Base-by-base conservation (phyloP, 805 yeast species). In the Saccharomyces eubayanus region DNA sequence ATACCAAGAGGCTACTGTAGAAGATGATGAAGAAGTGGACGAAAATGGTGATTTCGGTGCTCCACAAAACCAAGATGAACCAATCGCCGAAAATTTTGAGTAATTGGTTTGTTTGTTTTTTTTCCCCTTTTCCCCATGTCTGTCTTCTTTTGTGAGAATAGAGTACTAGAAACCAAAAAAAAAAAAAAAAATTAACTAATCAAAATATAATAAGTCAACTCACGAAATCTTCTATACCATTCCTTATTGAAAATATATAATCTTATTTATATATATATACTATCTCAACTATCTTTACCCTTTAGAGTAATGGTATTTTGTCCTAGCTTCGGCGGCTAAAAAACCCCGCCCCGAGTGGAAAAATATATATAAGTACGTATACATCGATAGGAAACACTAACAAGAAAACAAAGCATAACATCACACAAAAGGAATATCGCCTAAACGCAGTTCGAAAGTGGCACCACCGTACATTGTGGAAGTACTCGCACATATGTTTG, bases 1-100 rank as follows among this genome's bases (percentile, higher is more conserved):
- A 75, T 88, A 89, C 76, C 96, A 89, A 78, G 92, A 85, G 61
- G 88, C 85, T 52, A 80, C 83, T 55, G 78, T 80, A 53, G 91
- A 84, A 61, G 87, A 86, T 55, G 96, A 86, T 59, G 90, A 85
- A 64, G 86, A 82, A 61, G 73, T 82, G 63, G 92, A 84, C 46
- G 83, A 80, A 66, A 86, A 79, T 51, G 84, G 81, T 62, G 89
- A 83, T 62, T 81, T 76, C 55, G 55, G 52, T 47, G 55, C 48
- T 16, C 52, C 54, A 14, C 57, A 55, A 40, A 50, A 53, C 46
- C 84, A 82, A 59, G 69, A 66, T 51, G 68, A 66, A 61, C 71
- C 70, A 51, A 58, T 68, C 52, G 63, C 65, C 51, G 72, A 68
- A 57, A 63, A 59, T 50, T 66, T 67, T 51, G 69, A 66, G 51